A percentile compares a stretch with the other conserved stretches of the same genome.
Conservation (phyloP, 805 yeast genomes). For the Teunomyces aglyptinius region DNA sequence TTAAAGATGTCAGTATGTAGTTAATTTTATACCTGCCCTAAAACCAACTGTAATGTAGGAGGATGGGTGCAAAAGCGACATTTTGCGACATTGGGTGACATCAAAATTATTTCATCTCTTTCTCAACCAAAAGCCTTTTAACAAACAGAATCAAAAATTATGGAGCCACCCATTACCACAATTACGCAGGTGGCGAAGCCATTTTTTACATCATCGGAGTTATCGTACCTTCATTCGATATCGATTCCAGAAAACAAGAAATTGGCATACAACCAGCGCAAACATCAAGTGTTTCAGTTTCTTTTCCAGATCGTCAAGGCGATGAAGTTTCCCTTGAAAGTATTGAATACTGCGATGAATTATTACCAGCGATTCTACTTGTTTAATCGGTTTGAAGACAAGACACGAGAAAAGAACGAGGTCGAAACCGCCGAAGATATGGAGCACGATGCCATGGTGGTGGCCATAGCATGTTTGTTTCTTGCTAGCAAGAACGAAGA, state of each 20-base stretch:
- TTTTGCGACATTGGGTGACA: constrained; percentile 2
- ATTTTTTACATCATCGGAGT: constrained; percentile 53
- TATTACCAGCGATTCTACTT: constrained; percentile 71
- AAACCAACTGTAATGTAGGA: background rate
- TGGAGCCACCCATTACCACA: constrained; percentile 7
- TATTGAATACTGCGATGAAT: constrained; percentile 67
- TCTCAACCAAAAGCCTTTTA: background rate
- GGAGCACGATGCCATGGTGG: constrained; percentile 50
- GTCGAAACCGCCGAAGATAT: constrained; percentile 22
- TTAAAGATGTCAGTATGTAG: constrained; percentile 1
- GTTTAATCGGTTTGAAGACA: constrained; percentile 55
- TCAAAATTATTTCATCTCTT: constrained; percentile 1
- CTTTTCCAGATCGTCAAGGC: constrained; percentile 50
- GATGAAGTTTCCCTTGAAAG: constrained; percentile 66
- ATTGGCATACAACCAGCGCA: constrained; percentile 47
- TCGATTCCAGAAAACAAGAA: constrained; percentile 52
- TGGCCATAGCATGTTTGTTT: constrained; percentile 68
- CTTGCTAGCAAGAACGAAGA: constrained; percentile 80
- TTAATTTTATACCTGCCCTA: background rate
- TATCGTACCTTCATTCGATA: constrained; percentile 47
- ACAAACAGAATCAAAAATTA: background rate
- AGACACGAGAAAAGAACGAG: constrained; percentile 23
- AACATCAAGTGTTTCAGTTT: constrained; percentile 53
- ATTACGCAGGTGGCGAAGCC: constrained; percentile 55
- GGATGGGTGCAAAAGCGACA: constrained; percentile 1